These are phyloP conservation scores for Acanthamoeba healyi DNA, from an alignment of 208 protist species.

Conservation along the genomic window DNA sequence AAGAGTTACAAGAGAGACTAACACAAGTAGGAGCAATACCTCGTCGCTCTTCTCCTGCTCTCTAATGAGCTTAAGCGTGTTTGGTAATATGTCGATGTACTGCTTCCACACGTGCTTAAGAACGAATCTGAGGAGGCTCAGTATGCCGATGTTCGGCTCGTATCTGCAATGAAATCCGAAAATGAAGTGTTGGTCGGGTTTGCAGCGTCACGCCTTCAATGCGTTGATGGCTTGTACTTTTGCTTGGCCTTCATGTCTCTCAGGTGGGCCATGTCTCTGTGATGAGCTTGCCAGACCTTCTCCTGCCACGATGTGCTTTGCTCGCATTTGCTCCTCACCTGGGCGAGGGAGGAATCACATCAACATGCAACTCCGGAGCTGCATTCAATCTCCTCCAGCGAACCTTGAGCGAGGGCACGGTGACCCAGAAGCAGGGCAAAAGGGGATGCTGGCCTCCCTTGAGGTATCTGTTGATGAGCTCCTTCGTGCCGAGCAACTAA, in stretches of 20 bases:
- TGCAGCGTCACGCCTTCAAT: no score
- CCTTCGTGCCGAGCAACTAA: constrained; percentile 31
- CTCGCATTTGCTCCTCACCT: constrained; percentile 26
- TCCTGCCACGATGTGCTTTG: constrained; percentile 19
- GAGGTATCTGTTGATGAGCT: constrained; percentile 51
- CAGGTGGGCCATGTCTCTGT: neutral
- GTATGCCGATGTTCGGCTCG: constrained; percentile 29
- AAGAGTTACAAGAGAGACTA: no score
- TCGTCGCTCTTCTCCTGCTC: neutral
- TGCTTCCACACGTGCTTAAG: constrained; percentile 67
- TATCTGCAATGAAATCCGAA: neutral
- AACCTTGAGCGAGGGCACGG: constrained; percentile 57
- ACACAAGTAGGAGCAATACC: no score
- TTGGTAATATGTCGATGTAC: constrained; percentile 28
- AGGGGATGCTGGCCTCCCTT: constrained; percentile 58
- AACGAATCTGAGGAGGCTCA: constrained; percentile 32
- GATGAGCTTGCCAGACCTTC: constrained; percentile 55
- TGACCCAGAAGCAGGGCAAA: constrained; percentile 67
- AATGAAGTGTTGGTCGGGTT: no score
- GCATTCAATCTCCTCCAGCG: neutral
- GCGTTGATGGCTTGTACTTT: no score
- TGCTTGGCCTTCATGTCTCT: constrained; percentile 26
- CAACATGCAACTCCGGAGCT: neutral
- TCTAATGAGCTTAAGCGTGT: constrained; percentile 12
- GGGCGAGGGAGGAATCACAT: neutral